Percentiles rank a stretch among this genome's conserved stretches.
These are phyloP conservation scores for Geotrichum citri-aurantii DNA, from an alignment of 1,139 yeast genomes.

Conservation along the genomic window DNA sequence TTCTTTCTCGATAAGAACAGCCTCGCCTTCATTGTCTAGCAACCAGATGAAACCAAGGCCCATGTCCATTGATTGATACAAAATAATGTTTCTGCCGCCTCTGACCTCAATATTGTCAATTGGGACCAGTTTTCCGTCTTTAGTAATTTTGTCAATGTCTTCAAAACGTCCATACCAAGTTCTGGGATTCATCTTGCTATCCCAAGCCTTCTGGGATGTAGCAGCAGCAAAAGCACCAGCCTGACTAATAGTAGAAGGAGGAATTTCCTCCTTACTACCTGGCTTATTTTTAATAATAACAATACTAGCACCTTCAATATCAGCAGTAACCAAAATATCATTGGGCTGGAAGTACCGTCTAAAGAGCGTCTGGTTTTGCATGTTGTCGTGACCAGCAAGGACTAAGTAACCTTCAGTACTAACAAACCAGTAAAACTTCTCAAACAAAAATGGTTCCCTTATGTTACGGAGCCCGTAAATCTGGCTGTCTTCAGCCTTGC, in stretches of 20 bases:
- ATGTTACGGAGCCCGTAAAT: conserved; percentile 50
- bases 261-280: conserved; percentile 43
- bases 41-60: conserved; percentile 82
- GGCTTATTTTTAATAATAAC: conserved; percentile 64
- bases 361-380: conserved; percentile 81
- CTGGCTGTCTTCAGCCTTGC: conserved; percentile 59
- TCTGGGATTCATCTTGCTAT: conserved; percentile 52
- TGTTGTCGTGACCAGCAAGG: conserved; percentile 75
- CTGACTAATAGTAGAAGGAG: conserved; percentile 83
- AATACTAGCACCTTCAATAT: conserved; percentile 64
- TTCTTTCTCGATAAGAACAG: not conserved
- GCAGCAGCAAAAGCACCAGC: conserved; percentile 77
- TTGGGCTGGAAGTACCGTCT: conserved; percentile 66
- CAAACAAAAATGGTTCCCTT: conserved; percentile 82
- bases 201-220: conserved; percentile 88
- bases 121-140: conserved; percentile 46
- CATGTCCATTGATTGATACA: conserved; percentile 82
- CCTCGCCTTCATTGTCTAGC: conserved; percentile 35
- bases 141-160: conserved; percentile 64
- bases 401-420: conserved; percentile 85
- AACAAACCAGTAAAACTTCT: conserved; percentile 88
- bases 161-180: conserved; percentile 76
- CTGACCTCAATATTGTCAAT: conserved; percentile 49
- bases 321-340: conserved; percentile 72
- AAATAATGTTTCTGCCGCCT: conserved; percentile 56